phyloP scores from a whole-genome alignment of 345 rosid genomes.

The Aquilaria sinensis region DNA sequence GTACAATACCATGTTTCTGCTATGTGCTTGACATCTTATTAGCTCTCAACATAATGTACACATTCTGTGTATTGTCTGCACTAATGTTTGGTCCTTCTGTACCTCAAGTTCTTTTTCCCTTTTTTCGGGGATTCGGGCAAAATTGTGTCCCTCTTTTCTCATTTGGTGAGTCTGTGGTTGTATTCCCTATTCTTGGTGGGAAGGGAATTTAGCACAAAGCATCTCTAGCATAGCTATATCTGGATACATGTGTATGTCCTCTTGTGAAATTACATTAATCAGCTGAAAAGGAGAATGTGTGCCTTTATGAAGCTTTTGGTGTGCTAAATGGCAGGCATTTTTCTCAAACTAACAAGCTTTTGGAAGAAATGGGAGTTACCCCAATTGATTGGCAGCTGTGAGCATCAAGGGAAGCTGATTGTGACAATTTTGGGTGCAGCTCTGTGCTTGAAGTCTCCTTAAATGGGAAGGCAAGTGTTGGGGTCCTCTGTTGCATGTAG shows the following conservation, averaged over 20 bases:
- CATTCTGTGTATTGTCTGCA: not conserved
- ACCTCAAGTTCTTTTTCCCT: not conserved
- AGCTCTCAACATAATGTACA: not conserved
- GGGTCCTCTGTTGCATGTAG: not conserved
- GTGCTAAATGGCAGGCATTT: slow-evolving; percentile 58
- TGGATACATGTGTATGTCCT: not conserved
- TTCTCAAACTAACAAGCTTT: slow-evolving; percentile 72
- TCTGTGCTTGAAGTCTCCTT: not conserved
- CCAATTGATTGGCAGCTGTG: slow-evolving; percentile 90
- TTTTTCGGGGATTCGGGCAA: too few relatives aligned
- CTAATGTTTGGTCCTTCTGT: not conserved
- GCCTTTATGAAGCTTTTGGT: not conserved
- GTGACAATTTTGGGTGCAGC: slow-evolving; percentile 3
- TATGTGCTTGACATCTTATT: not conserved
- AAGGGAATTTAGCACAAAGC: not conserved
- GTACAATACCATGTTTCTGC: slow-evolving; percentile 8
- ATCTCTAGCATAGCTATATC: not conserved
- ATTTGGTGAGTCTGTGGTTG: not conserved
- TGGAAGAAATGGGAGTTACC: slow-evolving; percentile 54
- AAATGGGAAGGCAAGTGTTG: slow-evolving; percentile 1
- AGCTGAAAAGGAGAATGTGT: not conserved
- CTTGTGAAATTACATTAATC: not conserved
- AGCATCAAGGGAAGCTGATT: slow-evolving; percentile 9
- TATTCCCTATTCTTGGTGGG: not conserved
- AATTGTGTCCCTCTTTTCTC: not conserved